Base-by-base conservation (phyloP, 2,329 filamentous ascomycete species). In the Didymosphaeria variabile region DNA sequence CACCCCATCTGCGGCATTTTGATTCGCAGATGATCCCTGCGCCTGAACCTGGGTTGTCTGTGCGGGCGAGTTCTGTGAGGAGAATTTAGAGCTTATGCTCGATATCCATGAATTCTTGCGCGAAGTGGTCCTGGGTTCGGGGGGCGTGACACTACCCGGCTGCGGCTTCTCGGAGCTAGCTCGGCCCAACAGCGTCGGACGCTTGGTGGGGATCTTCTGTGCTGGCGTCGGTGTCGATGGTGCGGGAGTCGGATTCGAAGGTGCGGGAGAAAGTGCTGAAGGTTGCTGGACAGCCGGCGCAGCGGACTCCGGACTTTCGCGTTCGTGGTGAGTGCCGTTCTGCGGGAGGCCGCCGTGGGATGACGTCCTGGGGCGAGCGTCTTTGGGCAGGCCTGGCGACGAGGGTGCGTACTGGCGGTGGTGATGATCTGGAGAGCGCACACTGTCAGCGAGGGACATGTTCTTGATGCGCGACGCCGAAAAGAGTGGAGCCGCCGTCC, bases 81-180 rank as follows among this genome's bases (percentile, higher is more conserved):
- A 93, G 81, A 98, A 97, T 76, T 97, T 97, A 67, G 92, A 94
- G 66, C 93, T 96, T 67, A 98, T 88, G 73, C 89, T 97, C 59
- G 92, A 92, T 72, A 98, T 94, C 95, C 95, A 99, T 15, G 94
- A 97, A 64, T 89, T 90, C 58, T 88, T 81, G 66, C 93, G 86
- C 56, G 72, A 74, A 13, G 34, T 58, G 31, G 66, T 60, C 58
- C 68, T 75, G 10, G 66, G 32, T 31, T 77, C 75, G 51, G 72
- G 74, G 3, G 72, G 68, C 17, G 76, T 72, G 47, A 64, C 60
- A 44, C 59, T 68, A 23, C 64, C 72, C 55, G 60, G 63, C 67
- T 76, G 61, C 42, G 9, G 42, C 68, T 76, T 80, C 36, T 81
- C 78, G 19, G 76, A 71, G 65, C 77, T 81, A 44, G 64, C 67